Base-by-base conservation (phyloP, 2,329 filamentous ascomycete genomes). In the Apiospora pterosperma region DNA sequence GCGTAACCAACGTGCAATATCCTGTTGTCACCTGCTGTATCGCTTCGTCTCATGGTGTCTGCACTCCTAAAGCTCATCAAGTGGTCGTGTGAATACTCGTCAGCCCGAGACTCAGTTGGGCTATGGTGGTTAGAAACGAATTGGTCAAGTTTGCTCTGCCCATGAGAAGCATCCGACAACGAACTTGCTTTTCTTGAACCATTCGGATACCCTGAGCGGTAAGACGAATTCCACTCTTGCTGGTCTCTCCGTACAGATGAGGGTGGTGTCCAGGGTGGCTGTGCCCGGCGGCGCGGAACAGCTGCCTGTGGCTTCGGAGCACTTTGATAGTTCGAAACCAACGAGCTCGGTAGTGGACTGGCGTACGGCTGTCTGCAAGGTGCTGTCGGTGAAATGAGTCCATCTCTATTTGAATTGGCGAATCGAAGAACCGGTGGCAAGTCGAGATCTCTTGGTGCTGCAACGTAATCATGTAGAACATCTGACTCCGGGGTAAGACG, bases 251-350 rank as follows among this genome's bases (percentile, higher is more conserved):
- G 68, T 8, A 66, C n/a, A 10, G 72, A 72, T 11, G 73, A 74
- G 55, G 74, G 74, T 21, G 74, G 73, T 7, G 72, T 72, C 74
- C 73, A 75, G 16, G 73, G 73, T 23, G 59, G 64, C 23, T 70
- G 63, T 3, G 64, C 62, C 34, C 60, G 69, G 11, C 68, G 71
- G 55, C 70, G 72, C 42, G 67, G 64, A 5, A 70, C 71, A 25
- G 39, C 31, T 23, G 14, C 16, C 34, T 52, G 61, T 1, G 21
- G n/a, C 8, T 36, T 34, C 7, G 36, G 31, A 34, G 23, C 25
- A 21, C 19, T 21, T 23, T 36, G 60, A 23, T 42, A 21, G n/a
- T 10, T 23, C 31, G 23, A 31, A 25, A 23, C 39, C 41, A 52
- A 42, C 23, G 39, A 19, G 14, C 41, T 62, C 5, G 41, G 23